Evolutionary conservation across 805 yeast species (phyloP).

Genomic region (Pichia cephalocereana): DNA sequence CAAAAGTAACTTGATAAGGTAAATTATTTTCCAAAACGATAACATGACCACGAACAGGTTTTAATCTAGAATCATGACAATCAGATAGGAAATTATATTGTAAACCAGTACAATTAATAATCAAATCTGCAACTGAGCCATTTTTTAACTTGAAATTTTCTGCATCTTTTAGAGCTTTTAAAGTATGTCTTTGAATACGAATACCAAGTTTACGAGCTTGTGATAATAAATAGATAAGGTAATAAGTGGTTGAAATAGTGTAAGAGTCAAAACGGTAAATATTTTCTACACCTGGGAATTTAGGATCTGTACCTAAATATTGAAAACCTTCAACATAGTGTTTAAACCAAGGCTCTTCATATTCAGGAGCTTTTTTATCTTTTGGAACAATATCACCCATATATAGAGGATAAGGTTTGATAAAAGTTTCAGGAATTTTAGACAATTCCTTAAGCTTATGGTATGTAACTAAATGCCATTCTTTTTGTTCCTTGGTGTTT

Average conservation of each 20-base stretch:
- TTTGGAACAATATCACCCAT: conserved; percentile 15
- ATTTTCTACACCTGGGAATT: conserved; percentile 29
- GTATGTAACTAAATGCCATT: conserved; percentile 30
- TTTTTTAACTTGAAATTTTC: conserved; percentile 21
- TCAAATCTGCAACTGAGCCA: conserved; percentile 29
- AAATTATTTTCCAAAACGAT: conserved; percentile 39
- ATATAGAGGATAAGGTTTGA: conserved; percentile 16
- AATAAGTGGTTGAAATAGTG: conserved; percentile 50
- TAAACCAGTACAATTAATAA: conserved; percentile 52
- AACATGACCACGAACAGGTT: conserved; percentile 54
- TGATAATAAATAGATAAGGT: conserved; percentile 42
- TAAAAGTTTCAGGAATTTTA: conserved; percentile 30
- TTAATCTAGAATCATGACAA: conserved; percentile 35
- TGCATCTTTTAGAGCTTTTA: conserved; percentile 39
- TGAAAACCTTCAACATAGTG: conserved; percentile 33
- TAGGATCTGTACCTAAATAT: conserved; percentile 21
- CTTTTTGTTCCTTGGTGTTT: conserved; percentile 25
- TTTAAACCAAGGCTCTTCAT: conserved; percentile 40
- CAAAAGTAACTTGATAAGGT: conserved; percentile 29
- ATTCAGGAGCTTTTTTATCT: conserved; percentile 5
- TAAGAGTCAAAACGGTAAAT: conserved; percentile 39
- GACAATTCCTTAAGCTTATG: conserved; percentile 27
- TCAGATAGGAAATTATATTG: conserved; percentile 38
- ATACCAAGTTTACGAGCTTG: conserved; percentile 39
- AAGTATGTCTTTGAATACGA: conserved; percentile 30